Conservation (phyloP, 2,329 filamentous ascomycete genomes). For the Paramyrothecium sp. region DNA sequence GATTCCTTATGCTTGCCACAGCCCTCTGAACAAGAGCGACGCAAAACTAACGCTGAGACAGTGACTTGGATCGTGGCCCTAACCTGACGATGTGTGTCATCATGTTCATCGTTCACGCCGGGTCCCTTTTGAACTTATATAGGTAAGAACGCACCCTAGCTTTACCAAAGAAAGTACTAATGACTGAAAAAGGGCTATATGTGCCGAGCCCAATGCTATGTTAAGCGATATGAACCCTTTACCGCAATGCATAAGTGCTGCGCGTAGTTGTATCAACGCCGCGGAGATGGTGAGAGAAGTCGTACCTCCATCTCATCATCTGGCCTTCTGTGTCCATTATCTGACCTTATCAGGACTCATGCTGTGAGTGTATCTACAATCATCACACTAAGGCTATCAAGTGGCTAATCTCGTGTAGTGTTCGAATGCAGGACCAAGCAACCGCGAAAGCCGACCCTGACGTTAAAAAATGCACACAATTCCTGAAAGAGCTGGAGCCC, state of each 20-base stretch:
- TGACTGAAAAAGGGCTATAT: not conserved
- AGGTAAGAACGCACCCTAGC: constrained; percentile 2
- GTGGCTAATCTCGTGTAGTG: constrained; percentile 4
- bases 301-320: constrained; percentile 22
- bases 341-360: constrained; percentile 21
- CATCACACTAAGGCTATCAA: no score
- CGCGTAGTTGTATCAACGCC: constrained; percentile 21
- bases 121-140: constrained; percentile 22
- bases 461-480: constrained; percentile 15
- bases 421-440: constrained; percentile 13
- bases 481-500: constrained; percentile 19
- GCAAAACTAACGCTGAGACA: not conserved
- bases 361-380: constrained; percentile 13
- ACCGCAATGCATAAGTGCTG: constrained; percentile 21
- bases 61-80: constrained; percentile 5
- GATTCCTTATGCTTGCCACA: no score
- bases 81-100: constrained; percentile 25
- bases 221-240: constrained; percentile 7
- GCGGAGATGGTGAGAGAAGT: constrained; percentile 17
- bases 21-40: not conserved
- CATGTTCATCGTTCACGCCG: constrained; percentile 24
- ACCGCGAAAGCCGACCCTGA: constrained; percentile 7
- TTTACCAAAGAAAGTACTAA: no score
- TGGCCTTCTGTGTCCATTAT: constrained; percentile 23
- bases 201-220: not conserved